Conservation (phyloP, 2,329 filamentous ascomycete genomes). For the Cadophora gregata region DNA sequence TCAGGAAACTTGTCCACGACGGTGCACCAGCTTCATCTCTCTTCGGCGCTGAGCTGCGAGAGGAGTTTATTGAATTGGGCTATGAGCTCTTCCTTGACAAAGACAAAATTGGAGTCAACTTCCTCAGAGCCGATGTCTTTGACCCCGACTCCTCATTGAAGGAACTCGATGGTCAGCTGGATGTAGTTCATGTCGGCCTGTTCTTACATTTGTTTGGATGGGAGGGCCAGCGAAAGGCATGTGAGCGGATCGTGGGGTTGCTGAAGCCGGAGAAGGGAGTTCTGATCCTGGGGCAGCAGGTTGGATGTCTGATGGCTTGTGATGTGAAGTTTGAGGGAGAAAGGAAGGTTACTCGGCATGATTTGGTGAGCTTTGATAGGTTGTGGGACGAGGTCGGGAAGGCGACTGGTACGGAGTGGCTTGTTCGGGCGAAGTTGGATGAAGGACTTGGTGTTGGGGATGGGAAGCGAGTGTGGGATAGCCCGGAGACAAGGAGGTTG, state of each 20-base stretch:
- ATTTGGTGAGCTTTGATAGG: not conserved
- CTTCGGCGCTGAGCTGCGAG: constrained; percentile 43
- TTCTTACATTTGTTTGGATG: constrained; percentile 53
- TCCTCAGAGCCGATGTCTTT: constrained; percentile 46
- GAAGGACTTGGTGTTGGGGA: not conserved
- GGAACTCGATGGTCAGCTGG: constrained; percentile 47
- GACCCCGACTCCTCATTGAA: constrained; percentile 41
- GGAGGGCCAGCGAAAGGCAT: constrained; percentile 43
- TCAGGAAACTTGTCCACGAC: constrained; percentile 46
- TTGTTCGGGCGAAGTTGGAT: not conserved
- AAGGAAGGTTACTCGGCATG: not conserved
- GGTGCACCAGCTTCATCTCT: constrained; percentile 44
- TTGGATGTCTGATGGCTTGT: not conserved
- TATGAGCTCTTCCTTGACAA: constrained; percentile 48
- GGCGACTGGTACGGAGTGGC: not conserved
- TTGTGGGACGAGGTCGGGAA: not conserved
- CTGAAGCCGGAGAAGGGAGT: not conserved
- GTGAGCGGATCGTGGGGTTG: constrained; percentile 6
- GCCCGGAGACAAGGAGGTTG: not conserved
- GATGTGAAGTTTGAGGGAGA: not conserved
- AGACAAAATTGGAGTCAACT: constrained; percentile 41
- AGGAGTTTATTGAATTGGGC: constrained; percentile 45
- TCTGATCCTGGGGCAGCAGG: not conserved
- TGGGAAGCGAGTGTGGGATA: not conserved
- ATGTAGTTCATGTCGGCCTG: constrained; percentile 49